Evolutionary conservation across 202 grass and related monocot species (phyloP).

Genomic region (Miscanthus sacchariflorus): DNA sequence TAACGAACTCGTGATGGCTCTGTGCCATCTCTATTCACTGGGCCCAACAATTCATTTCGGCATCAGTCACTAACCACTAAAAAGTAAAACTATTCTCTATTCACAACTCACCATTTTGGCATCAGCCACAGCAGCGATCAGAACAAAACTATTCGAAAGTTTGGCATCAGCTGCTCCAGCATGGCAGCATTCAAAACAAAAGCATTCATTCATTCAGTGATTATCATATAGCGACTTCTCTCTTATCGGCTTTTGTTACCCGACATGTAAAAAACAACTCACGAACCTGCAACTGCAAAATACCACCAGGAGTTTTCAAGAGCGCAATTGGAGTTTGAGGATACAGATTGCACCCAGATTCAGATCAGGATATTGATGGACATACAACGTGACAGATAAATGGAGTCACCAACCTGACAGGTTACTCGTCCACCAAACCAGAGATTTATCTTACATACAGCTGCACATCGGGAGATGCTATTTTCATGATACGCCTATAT

Average conservation of each 20-base stretch:
- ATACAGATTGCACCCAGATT: constrained; percentile 23
- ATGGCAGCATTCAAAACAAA: background rate
- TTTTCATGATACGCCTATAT: constrained; percentile 44
- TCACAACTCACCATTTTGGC: background rate
- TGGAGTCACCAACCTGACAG: constrained; percentile 27
- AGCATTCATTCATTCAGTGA: background rate
- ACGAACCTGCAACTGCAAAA: background rate
- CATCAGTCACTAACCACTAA: background rate
- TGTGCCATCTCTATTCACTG: background rate
- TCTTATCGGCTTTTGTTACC: background rate
- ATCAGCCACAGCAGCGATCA: background rate
- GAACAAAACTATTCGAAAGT: background rate
- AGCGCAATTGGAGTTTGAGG: background rate
- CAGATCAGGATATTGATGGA: constrained; percentile 18
- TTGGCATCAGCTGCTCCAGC: background rate
- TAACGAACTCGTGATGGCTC: constrained; percentile 19
- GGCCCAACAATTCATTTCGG: background rate
- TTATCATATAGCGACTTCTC: constrained; percentile 16
- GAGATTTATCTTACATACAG: constrained; percentile 10
- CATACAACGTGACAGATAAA: constrained; percentile 19
- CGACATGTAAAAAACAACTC: background rate
- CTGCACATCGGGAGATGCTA: constrained; percentile 30
- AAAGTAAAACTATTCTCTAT: background rate
- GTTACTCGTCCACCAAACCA: constrained; percentile 16
- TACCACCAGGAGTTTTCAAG: background rate